Conservation (phyloP, 2,329 filamentous ascomycete genomes). For the Fusarium humuli region DNA sequence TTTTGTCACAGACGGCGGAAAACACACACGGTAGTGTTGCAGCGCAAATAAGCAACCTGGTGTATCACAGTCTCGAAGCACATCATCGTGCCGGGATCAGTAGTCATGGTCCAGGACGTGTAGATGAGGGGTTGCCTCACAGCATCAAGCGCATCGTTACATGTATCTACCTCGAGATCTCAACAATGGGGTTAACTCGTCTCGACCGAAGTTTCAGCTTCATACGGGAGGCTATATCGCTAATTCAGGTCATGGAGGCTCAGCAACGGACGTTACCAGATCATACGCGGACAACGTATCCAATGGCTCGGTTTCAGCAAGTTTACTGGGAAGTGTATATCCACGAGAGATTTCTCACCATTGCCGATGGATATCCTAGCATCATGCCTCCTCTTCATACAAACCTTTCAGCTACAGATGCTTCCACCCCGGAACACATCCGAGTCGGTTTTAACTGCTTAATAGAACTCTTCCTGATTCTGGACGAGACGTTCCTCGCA, state of each 20-base stretch:
- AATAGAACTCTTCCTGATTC: constrained; percentile 53
- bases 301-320: constrained; percentile 52
- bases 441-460: constrained; percentile 54
- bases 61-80: constrained; percentile 45
- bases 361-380: constrained; percentile 60
- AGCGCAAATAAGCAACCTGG: constrained; percentile 40
- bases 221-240: constrained; percentile 61
- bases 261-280: constrained; percentile 34
- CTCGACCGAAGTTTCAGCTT: constrained; percentile 62
- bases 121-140: constrained; percentile 54
- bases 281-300: constrained; percentile 21
- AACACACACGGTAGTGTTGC: constrained; percentile 37
- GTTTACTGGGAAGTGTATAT: constrained; percentile 68
- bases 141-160: constrained; percentile 61
- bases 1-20: constrained; percentile 37
- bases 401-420: constrained; percentile 49
- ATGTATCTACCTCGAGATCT: constrained; percentile 65
- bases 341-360: constrained; percentile 67
- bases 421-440: constrained; percentile 52
- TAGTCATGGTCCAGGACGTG: constrained; percentile 49
- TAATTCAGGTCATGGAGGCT: constrained; percentile 42
- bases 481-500: constrained; percentile 54
- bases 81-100: constrained; percentile 47
- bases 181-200: constrained; percentile 60
- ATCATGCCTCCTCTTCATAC: constrained; percentile 50